Base-by-base conservation (phyloP, 345 rosid species). In the Lumnitzera littorea region DNA sequence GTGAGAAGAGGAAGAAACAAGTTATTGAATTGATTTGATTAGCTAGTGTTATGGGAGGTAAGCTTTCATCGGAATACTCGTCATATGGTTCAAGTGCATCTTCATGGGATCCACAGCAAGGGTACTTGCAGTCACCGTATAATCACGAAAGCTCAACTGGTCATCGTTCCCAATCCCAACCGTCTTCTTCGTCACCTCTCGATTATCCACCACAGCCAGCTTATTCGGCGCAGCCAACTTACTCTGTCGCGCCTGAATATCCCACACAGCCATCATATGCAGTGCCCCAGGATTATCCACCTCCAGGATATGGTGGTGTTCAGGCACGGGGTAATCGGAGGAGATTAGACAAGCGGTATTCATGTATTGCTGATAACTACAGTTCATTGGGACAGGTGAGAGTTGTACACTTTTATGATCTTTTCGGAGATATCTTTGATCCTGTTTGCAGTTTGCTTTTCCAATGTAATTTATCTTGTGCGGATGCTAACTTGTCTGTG, bases 331-430 rank as follows among this genome's bases (percentile, higher is more conserved):
- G 64, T 24, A 66, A 77, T 57, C 71, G 62, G 61, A 87, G 74
- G 78, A 79, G 46, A 67, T 72, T 89, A 63, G 96, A 89, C 14
- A 79, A 86, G 53, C 85, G 71, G 78, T 89, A 73, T 62, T 92
- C 96, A 0, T 80, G 63, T 52, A 85, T 92, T 50, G 79, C 90
- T 1, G 98, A 92, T 70, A 61, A 84, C 53, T 92, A 73, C 82
- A 77, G 71, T 48, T 84, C 97, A 48, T 74, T 86, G 53, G 90
- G 84, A 7, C 90, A 92, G 91, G 98, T 92, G 59, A 74, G 64
- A 46, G 17, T 24, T 43, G 66, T 43, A 15, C 46, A 17, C 31
- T 50, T 8, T 61, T 52, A 31, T 14, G 9, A 25, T 60, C 20
- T 48, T 14, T 20, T 7, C 43, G 27, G 15, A 27, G 2, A 9